Evolutionary conservation across 805 yeast species (phyloP).

Genomic region (Lipomyces orientalis): DNA sequence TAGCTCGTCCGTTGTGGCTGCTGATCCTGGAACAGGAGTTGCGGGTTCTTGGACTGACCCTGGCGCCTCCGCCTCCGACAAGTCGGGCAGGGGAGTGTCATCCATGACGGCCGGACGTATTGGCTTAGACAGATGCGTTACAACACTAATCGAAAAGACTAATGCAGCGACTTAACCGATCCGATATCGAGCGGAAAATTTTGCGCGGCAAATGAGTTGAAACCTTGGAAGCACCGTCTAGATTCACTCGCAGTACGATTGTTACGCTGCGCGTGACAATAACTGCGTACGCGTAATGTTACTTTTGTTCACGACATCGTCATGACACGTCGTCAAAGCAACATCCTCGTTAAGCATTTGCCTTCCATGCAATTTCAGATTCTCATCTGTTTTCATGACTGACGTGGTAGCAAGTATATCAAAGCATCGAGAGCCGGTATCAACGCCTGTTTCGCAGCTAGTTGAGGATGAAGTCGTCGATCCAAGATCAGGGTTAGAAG

Average conservation of each 20-base stretch:
- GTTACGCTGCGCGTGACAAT: background rate
- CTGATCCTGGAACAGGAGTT: background rate
- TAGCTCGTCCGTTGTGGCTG: background rate
- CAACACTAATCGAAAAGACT: background rate
- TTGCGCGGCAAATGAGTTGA: background rate
- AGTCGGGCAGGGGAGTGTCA: background rate
- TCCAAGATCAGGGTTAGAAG: conserved; percentile 12
- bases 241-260: background rate
- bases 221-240: background rate
- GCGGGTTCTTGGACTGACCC: background rate
- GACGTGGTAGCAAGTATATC: background rate
- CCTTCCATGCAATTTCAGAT: background rate
- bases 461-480: conserved; percentile 2
- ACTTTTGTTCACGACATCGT: background rate
- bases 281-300: background rate
- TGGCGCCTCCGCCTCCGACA: background rate
- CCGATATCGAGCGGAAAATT: background rate
- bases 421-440: background rate
- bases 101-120: background rate
- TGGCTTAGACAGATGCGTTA: background rate
- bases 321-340: background rate
- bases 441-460: background rate
- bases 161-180: background rate
- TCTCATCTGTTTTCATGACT: background rate
- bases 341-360: background rate